Evolutionary conservation across 2,329 filamentous ascomycete species (phyloP).

Genomic region (Talaromyces piceae): DNA sequence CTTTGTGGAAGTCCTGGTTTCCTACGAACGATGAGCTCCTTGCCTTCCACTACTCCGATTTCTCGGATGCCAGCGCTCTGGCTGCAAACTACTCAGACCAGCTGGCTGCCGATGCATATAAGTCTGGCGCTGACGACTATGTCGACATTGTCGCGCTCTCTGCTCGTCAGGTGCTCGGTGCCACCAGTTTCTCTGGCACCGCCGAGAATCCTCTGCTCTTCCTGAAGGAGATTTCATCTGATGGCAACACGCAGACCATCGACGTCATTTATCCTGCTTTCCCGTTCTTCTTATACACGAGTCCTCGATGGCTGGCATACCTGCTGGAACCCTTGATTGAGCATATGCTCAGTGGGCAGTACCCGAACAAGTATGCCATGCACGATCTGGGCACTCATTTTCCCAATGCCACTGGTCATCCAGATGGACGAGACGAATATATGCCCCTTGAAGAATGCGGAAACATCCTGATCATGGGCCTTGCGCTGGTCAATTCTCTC

Average conservation of each 20-base stretch:
- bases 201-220: slow-evolving; percentile 66
- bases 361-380: slow-evolving; percentile 59
- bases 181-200: slow-evolving; percentile 66
- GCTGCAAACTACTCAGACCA: slow-evolving; percentile 68
- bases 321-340: slow-evolving; percentile 73
- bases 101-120: slow-evolving; percentile 62
- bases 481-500: slow-evolving; percentile 69
- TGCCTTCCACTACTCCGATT: slow-evolving; percentile 69
- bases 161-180: slow-evolving; percentile 72
- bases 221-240: slow-evolving; percentile 77
- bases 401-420: slow-evolving; percentile 49
- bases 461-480: slow-evolving; percentile 73
- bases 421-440: slow-evolving; percentile 46
- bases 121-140: slow-evolving; percentile 67
- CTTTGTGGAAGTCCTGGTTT: slow-evolving; percentile 74
- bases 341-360: slow-evolving; percentile 73
- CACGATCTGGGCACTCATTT: slow-evolving; percentile 48
- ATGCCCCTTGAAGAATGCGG: slow-evolving; percentile 57
- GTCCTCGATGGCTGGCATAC: slow-evolving; percentile 72
- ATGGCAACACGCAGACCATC: slow-evolving; percentile 78
- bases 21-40: slow-evolving; percentile 55
- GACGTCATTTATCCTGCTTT: slow-evolving; percentile 83
- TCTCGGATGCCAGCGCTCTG: slow-evolving; percentile 53
- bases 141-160: slow-evolving; percentile 70
- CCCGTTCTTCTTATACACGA: slow-evolving; percentile 80